phyloP scores from a whole-genome alignment of 2,329 filamentous ascomycete species.

The Fusarium camptoceras region DNA sequence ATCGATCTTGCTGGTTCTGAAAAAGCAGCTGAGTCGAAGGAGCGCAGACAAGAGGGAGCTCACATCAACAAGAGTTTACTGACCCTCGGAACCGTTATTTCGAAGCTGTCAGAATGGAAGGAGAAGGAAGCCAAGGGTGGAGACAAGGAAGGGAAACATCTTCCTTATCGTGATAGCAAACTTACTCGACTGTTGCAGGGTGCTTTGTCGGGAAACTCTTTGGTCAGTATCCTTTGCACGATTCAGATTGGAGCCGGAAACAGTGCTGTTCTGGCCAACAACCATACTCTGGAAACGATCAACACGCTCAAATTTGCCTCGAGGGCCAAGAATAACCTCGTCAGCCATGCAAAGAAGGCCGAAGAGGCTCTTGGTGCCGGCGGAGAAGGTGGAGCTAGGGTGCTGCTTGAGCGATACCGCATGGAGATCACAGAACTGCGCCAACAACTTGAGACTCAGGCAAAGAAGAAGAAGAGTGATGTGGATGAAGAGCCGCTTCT shows the following conservation, averaged over 20 bases:
- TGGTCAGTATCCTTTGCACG: constrained; percentile 97
- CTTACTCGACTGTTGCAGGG: constrained; percentile 92
- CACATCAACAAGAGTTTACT: constrained; percentile 99
- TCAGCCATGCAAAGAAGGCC: constrained; percentile 95
- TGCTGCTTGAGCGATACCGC: constrained; percentile 90
- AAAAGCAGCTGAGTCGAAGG: constrained; percentile 94
- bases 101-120: constrained; percentile 88
- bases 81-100: constrained; percentile 94
- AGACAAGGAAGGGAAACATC: constrained; percentile 89
- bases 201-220: constrained; percentile 89
- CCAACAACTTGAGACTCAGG: constrained; percentile 84
- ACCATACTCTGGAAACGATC: constrained; percentile 86
- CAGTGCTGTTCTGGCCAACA: constrained; percentile 76
- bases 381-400: constrained; percentile 86
- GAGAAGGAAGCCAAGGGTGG: constrained; percentile 78
- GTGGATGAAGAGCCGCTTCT: constrained; percentile 70
- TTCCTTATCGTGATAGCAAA: constrained; percentile 98
- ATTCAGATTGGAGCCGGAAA: constrained; percentile 87
- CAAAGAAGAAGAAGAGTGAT: constrained; percentile 73
- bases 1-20: constrained; percentile 98
- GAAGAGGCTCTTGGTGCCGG: constrained; percentile 86
- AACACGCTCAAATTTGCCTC: constrained; percentile 98
- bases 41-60: constrained; percentile 91
- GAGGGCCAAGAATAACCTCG: constrained; percentile 96
- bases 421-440: constrained; percentile 90